Base-by-base conservation (phyloP, 352 stramenopile genomes). In the Phytophthora multivora region DNA sequence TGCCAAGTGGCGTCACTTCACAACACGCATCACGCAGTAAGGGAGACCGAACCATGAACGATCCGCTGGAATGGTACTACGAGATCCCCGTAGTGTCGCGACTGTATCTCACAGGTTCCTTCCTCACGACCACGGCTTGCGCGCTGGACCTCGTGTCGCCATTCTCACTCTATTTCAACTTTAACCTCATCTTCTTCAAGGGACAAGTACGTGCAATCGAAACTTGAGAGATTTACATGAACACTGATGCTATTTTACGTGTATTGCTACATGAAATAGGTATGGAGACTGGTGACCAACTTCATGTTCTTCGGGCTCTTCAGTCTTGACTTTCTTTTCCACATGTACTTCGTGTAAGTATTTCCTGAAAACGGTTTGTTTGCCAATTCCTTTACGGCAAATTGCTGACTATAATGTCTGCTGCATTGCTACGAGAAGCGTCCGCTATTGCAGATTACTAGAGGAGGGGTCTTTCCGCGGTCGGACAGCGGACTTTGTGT, bases 301-400 rank as follows among this genome's bases (percentile, higher is more conserved):
- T 99, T 99, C 79, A 75, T 99, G 41, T 99, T 99, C 87, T 99
- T 99, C 77, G 98, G 98, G 16, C 89, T 98, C 50, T 99, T 99
- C 61, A 98, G 93, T 46, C 84, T 99, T 38, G 97, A 99, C 65
- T 99, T 99, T 73, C 75, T 99, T 38, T 99, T 99, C 77, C 97
- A 99, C 83, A 99, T 99, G 97, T 99, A 99, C 82, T 99, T 99
- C 79, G 87, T 99, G 88, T 96, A 83, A 33, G 71, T 64, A 35
- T 30, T 77, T 91, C 33, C 69, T 47, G 57, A 53, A 67, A 69
- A 5, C n/a, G 5, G 15, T 10, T 16, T 33, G 3, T 13, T 56
- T 18, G 13, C 3, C 23, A n/a, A 16, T n/a, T 16, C 15, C 54
- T 16, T 21, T 33, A 33, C 13, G 61, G 15, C 21, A 30, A 19